Percentiles rank a stretch among this genome's conserved stretches.
Evolutionary conservation across 1,284 basidiomycete species (phyloP).

Genomic region (Tylopilus sp.): DNA sequence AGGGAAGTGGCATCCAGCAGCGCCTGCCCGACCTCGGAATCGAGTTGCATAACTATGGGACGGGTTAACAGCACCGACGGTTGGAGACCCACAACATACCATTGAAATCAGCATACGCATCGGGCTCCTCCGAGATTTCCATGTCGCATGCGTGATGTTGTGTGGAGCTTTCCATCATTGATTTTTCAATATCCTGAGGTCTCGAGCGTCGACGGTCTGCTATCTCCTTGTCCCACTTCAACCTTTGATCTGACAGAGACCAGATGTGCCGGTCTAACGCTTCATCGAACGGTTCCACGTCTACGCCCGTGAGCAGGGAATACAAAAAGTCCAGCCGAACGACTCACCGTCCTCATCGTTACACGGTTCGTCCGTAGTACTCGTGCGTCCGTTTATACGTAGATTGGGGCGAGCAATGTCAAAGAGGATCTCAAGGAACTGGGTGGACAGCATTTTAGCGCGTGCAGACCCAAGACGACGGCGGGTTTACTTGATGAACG

Average conservation of each 20-base stretch:
- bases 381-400: conserved; percentile 74
- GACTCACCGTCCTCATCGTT: conserved; percentile 48
- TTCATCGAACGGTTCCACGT: conserved; percentile 78
- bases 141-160: conserved; percentile 17
- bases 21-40: conserved; percentile 13
- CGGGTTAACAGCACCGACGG: conserved; percentile 7
- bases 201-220: conserved; percentile 56
- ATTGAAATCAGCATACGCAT: not conserved
- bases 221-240: conserved; percentile 65
- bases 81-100: conserved; percentile 10
- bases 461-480: not conserved
- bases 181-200: conserved; percentile 49
- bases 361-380: conserved; percentile 54
- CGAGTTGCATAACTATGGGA: conserved; percentile 14
- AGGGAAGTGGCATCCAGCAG: conserved; percentile 31
- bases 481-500: conserved; percentile 44
- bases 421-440: conserved; percentile 64
- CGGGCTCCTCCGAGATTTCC: conserved; percentile 4
- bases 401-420: conserved; percentile 65
- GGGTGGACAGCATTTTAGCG: conserved; percentile 1
- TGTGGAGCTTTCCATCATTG: conserved; percentile 34
- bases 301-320: conserved; percentile 35
- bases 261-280: conserved; percentile 70
- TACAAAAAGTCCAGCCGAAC: not conserved
- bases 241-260: conserved; percentile 61